Base-by-base conservation (phyloP, 2,329 filamentous ascomycete genomes). In the Pseudocercospora macadamiae region DNA sequence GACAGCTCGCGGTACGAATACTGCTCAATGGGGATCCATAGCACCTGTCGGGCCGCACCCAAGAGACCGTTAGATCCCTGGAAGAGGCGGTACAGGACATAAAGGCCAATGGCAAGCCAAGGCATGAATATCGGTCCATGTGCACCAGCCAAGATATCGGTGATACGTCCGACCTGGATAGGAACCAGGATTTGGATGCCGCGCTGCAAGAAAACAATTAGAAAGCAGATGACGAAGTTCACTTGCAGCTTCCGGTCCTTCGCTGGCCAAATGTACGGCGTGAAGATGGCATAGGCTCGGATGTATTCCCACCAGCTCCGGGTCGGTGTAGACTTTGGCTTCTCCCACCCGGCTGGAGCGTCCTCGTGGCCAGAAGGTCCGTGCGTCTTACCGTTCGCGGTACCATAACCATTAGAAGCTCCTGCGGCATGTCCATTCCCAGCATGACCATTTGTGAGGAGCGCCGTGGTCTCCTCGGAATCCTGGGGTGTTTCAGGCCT, bases 251-350 rank as follows among this genome's bases (percentile, higher is more conserved):
- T 83, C 34, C 82, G 77, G 51, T 91, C 87, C 70, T 93, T 93
- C 69, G 87, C 89, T 0, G 95, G 95, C 95, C 95, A 99, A 59
- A 97, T 85, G 72, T 97, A 99, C 0, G 93, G 93, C 73, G 97
- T 96, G 76, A 99, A 96, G 52, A 97, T 81, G 10, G 89, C 90
- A 75, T 97, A 99, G 45, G 93, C 92, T 64, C 89, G 87, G 61
- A 97, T 80, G 74, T 99, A 99, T 72, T 97, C 93, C 86, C 90
- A 96, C 95, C 95, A 99, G 53, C 88, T 95, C 66, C 90, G 91
- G 66, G 90, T 89, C 2, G 91, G 93, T 7, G 91, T 84, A 64
- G 91, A 93, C 34, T 89, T 89, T 1, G 93, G 93, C 66, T 93
- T 89, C 74, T 96, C 96, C 81, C 96, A 97, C 4, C 90, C 91